A percentile compares a stretch with the other conserved stretches of the same genome.
These are phyloP conservation scores for Wickerhamia fluorescens DNA, from an alignment of 805 yeast species.

Conservation along the genomic window DNA sequence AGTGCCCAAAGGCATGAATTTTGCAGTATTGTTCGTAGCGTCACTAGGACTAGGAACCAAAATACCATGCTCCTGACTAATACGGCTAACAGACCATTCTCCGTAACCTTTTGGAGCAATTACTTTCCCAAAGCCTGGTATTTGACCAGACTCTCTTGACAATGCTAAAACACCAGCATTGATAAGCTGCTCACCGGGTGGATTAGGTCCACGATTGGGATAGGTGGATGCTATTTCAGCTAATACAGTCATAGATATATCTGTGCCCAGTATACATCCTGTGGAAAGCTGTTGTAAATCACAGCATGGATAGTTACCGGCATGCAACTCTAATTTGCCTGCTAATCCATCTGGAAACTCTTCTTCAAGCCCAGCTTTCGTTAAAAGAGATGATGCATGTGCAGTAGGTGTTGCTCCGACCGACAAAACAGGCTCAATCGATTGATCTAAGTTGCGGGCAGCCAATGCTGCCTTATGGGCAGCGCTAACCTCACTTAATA, in stretches of 20 bases:
- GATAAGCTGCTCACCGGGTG: constrained; percentile 55
- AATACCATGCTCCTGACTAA: constrained; percentile 79
- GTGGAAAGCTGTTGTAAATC: constrained; percentile 78
- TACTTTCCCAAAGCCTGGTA: constrained; percentile 55
- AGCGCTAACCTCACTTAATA: constrained; percentile 51
- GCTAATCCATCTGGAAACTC: constrained; percentile 13
- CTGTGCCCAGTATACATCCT: constrained; percentile 29
- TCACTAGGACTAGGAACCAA: constrained; percentile 44
- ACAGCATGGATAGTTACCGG: constrained; percentile 72
- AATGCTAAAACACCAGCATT: constrained; percentile 71
- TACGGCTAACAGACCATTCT: constrained; percentile 58
- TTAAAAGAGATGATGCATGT: constrained; percentile 41
- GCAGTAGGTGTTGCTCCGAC: constrained; percentile 84
- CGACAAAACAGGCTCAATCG: constrained; percentile 43
- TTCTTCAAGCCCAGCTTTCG: constrained; percentile 12
- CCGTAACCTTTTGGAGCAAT: constrained; percentile 34
- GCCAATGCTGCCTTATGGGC: constrained; percentile 47
- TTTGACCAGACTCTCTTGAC: constrained; percentile 56
- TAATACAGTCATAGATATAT: constrained; percentile 11
- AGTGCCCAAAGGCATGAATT: constrained; percentile 46
- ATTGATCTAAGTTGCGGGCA: constrained; percentile 29
- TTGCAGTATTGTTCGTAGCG: constrained; percentile 15
- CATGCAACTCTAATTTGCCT: constrained; percentile 61
- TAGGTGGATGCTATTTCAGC: constrained; percentile 41
- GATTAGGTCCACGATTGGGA: constrained; percentile 43